phyloP scores from a whole-genome alignment of 129 eudicot species.

The Smallanthus sonchifolius region DNA sequence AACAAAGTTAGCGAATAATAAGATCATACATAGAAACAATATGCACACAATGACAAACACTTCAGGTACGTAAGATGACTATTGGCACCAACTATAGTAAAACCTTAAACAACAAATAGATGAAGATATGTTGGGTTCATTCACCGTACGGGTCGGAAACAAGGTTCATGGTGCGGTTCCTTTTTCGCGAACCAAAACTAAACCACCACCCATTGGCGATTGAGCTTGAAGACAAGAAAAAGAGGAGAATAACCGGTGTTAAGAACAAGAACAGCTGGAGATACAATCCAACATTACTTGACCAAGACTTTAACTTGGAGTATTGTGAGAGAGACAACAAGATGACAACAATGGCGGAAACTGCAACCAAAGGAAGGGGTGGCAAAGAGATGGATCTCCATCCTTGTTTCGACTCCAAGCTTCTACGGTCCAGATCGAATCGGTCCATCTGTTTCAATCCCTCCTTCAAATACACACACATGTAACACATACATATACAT shows the following conservation, averaged over 20 bases:
- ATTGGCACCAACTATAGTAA: not conserved
- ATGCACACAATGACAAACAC: not conserved
- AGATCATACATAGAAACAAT: not conserved
- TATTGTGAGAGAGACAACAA: conserved; percentile 52
- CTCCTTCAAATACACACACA: not conserved
- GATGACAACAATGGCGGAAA: conserved; percentile 57
- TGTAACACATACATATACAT: not conserved
- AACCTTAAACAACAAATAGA: not conserved
- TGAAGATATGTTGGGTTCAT: not conserved
- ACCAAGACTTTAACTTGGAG: conserved; percentile 45
- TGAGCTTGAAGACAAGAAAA: conserved; percentile 42
- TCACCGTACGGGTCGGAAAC: not conserved
- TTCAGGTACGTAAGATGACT: not conserved
- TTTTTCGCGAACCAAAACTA: conserved; percentile 28
- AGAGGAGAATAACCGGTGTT: conserved; percentile 45
- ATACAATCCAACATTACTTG: conserved; percentile 22
- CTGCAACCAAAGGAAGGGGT: conserved; percentile 53
- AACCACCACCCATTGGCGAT: conserved; percentile 24
- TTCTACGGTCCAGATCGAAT: conserved; percentile 32
- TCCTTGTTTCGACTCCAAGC: conserved; percentile 53
- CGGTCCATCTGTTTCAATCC: conserved; percentile 34
- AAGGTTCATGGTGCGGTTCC: conserved; percentile 5
- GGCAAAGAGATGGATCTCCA: conserved; percentile 48
- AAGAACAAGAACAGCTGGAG: conserved; percentile 45
- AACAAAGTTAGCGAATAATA: not conserved